Evolutionary conservation across 768 basidiomycete species (phyloP), one percentile per base, ranked within the genome.

Genomic region (Strobilomyces dryophilus): DNA sequence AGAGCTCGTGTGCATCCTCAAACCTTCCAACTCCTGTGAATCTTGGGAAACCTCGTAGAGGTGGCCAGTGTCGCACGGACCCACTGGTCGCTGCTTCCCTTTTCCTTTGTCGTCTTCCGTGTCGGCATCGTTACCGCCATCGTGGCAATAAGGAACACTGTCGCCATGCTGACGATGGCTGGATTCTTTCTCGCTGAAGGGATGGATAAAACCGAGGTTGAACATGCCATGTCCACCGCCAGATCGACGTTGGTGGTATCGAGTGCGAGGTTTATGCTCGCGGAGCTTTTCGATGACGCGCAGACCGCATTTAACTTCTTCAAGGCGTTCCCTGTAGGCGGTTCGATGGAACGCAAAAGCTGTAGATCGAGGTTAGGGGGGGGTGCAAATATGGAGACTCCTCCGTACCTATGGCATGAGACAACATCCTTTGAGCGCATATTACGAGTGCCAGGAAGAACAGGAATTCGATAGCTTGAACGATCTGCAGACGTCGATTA

Each of bases 301-400:
- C 4, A 89, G 74, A 1, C 82, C 73, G 37, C 74, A 68, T 51
- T 73, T 69, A 7, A 89, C 77, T n/a, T 73, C 70, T 10, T 80
- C 76, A 5, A 89, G 71, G 45, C 89, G 86, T 32, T 91, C 89
- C 59, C 76, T 77, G 65, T 82, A 92, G 10, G 89, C 89, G 4
- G 80, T 84, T n/a, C 76, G 80, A 65, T 91, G 88, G 68, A 92
- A 92, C 18, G 79, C 76, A 60, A 87, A 86, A 0, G 89, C 87
- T 78, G 43, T 20, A 39, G 18, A 52, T 55, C 17, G 32, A 35
- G 27, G 21, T 55, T 5, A 52, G 55, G 20, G 18, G 9, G 12
- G 18, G 15, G 44, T 3, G 9, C 12, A 18, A 17, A n/a, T 14
- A 8, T 18, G 17, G 8, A 5, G 40, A 39, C 10, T 21, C 29